Conservation (phyloP, 139 green algal genomes). For the Closterium sp. region DNA sequence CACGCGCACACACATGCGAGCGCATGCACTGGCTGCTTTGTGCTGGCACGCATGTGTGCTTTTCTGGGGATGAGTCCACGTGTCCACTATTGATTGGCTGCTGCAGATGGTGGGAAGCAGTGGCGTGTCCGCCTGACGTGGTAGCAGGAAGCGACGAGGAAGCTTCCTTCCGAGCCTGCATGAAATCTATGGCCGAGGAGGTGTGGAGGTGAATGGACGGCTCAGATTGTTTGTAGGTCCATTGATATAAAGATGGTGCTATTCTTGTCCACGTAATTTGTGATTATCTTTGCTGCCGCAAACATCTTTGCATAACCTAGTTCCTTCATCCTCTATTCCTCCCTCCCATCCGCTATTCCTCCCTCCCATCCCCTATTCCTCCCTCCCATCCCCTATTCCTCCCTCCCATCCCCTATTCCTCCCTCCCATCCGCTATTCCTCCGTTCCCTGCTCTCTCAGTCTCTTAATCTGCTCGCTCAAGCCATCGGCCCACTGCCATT, state of each 20-base stretch:
- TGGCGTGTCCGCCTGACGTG: not conserved
- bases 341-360: not conserved
- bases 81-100: not conserved
- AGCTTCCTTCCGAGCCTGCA: not conserved
- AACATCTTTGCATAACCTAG: not conserved
- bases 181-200: not conserved
- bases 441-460: not conserved
- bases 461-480: not conserved
- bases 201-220: not conserved
- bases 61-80: not conserved
- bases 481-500: not conserved
- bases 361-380: no score
- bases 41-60: not conserved
- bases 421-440: no score
- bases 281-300: not conserved
- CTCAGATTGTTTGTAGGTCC: not conserved
- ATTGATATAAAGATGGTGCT: no score
- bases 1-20: no score
- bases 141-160: not conserved
- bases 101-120: not conserved
- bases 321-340: not conserved
- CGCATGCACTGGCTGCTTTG: not conserved
- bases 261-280: no score
- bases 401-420: no score
- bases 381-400: no score